A percentile compares a stretch with the other conserved stretches of the same genome.
These are phyloP conservation scores for Arctium minus DNA, from an alignment of 129 eudicot genomes.

Conservation along the genomic window DNA sequence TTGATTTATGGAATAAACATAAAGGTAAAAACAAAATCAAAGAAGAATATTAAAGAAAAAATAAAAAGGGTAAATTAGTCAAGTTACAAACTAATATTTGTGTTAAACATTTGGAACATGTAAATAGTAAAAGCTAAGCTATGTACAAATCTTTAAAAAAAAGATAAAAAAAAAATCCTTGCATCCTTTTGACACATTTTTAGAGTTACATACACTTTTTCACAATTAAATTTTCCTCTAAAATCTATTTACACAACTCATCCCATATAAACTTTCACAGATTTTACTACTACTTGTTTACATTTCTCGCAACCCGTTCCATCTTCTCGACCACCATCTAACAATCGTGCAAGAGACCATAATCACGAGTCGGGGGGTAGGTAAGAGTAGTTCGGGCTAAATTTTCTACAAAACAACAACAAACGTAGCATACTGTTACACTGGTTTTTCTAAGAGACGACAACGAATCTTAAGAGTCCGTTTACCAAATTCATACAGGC, in stretches of 20 bases:
- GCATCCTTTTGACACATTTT: conserved; percentile 12
- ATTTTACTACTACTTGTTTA: conserved; percentile 11
- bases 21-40: too few species aligned
- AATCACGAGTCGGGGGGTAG: conserved; percentile 2
- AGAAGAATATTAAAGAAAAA: too few species aligned
- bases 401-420: conserved; percentile 13
- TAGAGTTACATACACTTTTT: conserved; percentile 6
- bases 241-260: conserved; percentile 20
- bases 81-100: conserved; percentile 2
- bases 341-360: background rate
- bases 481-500: too few species aligned
- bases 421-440: background rate
- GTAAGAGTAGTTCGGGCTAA: conserved; percentile 14
- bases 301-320: background rate
- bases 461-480: too few species aligned
- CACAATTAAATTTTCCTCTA: background rate
- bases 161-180: background rate
- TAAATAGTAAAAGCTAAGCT: conserved; percentile 15
- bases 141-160: conserved; percentile 9
- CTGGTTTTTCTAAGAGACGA: background rate
- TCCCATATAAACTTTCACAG: conserved; percentile 13
- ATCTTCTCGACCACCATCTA: background rate
- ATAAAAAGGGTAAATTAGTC: background rate
- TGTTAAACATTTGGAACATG: background rate
- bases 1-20: too few species aligned